Evolutionary conservation across 495 filamentous ascomycete genomes (phyloP).

Genomic region (Aspergillus taichungensis): DNA sequence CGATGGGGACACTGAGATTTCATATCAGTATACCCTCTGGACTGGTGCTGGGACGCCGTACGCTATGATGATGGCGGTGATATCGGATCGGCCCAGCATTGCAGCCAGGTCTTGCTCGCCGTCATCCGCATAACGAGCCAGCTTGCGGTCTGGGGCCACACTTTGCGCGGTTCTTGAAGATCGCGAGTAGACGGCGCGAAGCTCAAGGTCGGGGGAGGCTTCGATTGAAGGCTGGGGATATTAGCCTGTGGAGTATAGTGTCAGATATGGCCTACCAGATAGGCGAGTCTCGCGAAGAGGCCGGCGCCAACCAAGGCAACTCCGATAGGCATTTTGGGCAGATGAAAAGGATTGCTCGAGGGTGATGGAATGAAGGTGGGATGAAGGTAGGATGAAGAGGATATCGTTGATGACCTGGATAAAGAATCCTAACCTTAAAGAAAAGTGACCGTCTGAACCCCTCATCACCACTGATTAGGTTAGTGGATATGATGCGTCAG

Average conservation of each 20-base stretch:
- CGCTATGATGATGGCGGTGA: constrained; percentile 54
- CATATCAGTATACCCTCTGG: too few species aligned
- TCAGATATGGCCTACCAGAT: neutral
- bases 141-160: constrained; percentile 5
- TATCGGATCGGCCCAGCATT: constrained; percentile 49
- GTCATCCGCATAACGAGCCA: constrained; percentile 49
- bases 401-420: too few species aligned
- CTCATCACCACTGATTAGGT: too few species aligned
- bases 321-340: constrained; percentile 1
- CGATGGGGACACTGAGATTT: constrained; percentile 7
- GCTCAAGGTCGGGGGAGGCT: constrained; percentile 24
- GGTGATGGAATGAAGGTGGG: too few species aligned
- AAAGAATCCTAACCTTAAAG: too few species aligned
- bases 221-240: constrained; percentile 29
- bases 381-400: too few species aligned
- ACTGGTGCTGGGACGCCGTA: constrained; percentile 5
- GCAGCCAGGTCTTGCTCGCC: constrained; percentile 41
- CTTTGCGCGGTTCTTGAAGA: constrained; percentile 30
- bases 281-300: neutral
- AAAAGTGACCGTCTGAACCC: too few species aligned
- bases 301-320: constrained; percentile 1
- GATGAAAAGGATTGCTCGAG: neutral
- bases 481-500: too few species aligned
- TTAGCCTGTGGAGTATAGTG: neutral
- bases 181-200: constrained; percentile 45